A percentile compares a stretch with the other conserved stretches of the same genome.
Evolutionary conservation across 2,329 filamentous ascomycete genomes (phyloP).

Genomic region (Aulographum hederae): DNA sequence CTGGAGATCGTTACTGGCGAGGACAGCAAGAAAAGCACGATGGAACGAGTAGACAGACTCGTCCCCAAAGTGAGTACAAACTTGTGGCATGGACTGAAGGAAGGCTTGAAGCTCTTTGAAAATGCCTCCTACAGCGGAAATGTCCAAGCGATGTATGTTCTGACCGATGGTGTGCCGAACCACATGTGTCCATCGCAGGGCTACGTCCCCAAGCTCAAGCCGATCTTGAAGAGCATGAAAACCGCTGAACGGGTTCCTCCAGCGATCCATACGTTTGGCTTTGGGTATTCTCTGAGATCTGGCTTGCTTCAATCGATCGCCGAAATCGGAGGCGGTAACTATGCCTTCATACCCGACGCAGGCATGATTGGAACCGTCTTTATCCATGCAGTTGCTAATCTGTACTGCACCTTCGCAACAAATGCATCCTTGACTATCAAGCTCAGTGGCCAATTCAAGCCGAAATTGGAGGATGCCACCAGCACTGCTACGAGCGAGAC

Average conservation of each 20-base stretch:
- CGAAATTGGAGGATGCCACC: conserved; percentile 7
- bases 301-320: conserved; percentile 41
- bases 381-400: conserved; percentile 41
- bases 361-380: conserved; percentile 47
- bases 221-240: conserved; percentile 11
- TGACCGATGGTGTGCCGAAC: conserved; percentile 38
- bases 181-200: conserved; percentile 33
- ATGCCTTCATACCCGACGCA: conserved; percentile 42
- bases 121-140: conserved; percentile 10
- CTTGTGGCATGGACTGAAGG: conserved; percentile 37
- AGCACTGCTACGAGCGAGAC: background rate
- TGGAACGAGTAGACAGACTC: conserved; percentile 27
- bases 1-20: conserved; percentile 7
- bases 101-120: conserved; percentile 32
- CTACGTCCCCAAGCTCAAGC: conserved; percentile 34
- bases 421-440: conserved; percentile 24
- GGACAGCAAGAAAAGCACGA: conserved; percentile 26
- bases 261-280: conserved; percentile 32
- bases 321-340: conserved; percentile 38
- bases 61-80: conserved; percentile 26
- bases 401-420: conserved; percentile 39
- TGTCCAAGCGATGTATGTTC: conserved; percentile 14
- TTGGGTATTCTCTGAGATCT: conserved; percentile 31
- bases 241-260: conserved; percentile 11
- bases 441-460: too few relatives aligned